These are phyloP conservation scores for Phytophthora lateralis DNA, from an alignment of 352 stramenopile species.

Conservation along the genomic window DNA sequence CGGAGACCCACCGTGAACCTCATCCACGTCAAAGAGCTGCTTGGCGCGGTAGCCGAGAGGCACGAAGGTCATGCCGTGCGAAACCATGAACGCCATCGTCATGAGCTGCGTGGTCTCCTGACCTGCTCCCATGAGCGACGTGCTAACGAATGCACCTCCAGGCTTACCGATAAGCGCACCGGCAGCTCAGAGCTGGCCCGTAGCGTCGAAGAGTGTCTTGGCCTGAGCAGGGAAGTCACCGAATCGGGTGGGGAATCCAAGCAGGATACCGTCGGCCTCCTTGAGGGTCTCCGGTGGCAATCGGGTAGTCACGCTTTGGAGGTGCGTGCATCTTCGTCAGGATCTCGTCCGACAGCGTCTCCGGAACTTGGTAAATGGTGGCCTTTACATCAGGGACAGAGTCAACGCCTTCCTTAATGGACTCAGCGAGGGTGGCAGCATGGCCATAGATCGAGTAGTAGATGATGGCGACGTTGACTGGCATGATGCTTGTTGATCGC, in stretches of 20 bases:
- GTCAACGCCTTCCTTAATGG: slow-evolving; percentile 18
- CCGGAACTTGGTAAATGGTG: slow-evolving; percentile 15
- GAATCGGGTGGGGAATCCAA: slow-evolving; percentile 17
- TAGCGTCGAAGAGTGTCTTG: slow-evolving; percentile 18
- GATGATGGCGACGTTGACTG: slow-evolving; percentile 19
- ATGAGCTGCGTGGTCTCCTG: slow-evolving; percentile 16
- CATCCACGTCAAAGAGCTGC: slow-evolving; percentile 15
- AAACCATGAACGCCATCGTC: slow-evolving; percentile 18
- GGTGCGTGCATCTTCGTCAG: slow-evolving; percentile 19
- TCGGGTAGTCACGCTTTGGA: slow-evolving; percentile 11
- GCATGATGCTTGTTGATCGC: slow-evolving; percentile 8
- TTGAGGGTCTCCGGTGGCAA: slow-evolving; percentile 16
- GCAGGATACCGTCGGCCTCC: slow-evolving; percentile 22
- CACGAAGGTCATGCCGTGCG: slow-evolving; percentile 19
- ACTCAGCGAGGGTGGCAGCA: slow-evolving; percentile 8
- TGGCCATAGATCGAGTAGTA: slow-evolving; percentile 26
- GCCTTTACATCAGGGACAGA: slow-evolving; percentile 12
- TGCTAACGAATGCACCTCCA: slow-evolving; percentile 16
- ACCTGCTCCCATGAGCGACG: slow-evolving; percentile 9
- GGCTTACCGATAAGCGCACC: slow-evolving; percentile 16
- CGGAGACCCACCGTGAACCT: slow-evolving; percentile 18
- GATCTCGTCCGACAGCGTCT: slow-evolving; percentile 19
- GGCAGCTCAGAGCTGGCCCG: slow-evolving; percentile 4
- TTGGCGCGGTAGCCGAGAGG: slow-evolving; percentile 19
- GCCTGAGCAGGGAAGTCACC: slow-evolving; percentile 14